phyloP scores from a whole-genome alignment of 768 basidiomycete species.

The Collybiopsis confluens region DNA sequence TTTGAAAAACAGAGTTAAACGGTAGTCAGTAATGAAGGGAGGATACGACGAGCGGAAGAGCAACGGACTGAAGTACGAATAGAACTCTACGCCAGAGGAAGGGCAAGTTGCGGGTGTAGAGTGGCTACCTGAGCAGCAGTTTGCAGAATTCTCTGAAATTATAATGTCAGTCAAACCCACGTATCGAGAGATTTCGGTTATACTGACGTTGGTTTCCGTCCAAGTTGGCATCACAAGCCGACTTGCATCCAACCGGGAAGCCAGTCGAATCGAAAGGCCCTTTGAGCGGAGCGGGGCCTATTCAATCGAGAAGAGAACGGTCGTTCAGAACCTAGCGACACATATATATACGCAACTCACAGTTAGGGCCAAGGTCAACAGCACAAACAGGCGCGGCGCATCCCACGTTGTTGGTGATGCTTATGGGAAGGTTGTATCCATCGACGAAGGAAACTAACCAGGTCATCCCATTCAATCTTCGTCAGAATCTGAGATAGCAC shows the following conservation, averaged over 20 bases:
- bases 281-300: constrained; percentile 15
- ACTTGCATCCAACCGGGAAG: constrained; percentile 40
- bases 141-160: constrained; percentile 14
- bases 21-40: neutral
- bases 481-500: neutral
- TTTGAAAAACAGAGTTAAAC: neutral
- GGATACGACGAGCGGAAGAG: neutral
- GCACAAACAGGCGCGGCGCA: constrained; percentile 38
- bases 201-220: constrained; percentile 24
- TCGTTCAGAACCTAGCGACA: neutral
- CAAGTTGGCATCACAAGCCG: constrained; percentile 36
- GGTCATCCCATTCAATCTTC: too few relatives aligned
- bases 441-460: constrained; percentile 42
- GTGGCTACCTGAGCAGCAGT: constrained; percentile 19
- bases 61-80: constrained; percentile 44
- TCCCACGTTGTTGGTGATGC: constrained; percentile 31
- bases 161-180: neutral
- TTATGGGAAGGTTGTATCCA: constrained; percentile 43
- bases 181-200: too few relatives aligned
- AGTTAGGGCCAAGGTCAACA: constrained; percentile 43
- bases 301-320: neutral
- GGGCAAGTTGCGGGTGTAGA: constrained; percentile 43
- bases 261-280: constrained; percentile 22
- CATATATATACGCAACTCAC: constrained; percentile 10
- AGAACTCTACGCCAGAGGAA: constrained; percentile 40